Evolutionary conservation across 2,329 filamentous ascomycete genomes (phyloP), one percentile per base, ranked within the genome.

Genomic region (Rhinocladiella similis): DNA sequence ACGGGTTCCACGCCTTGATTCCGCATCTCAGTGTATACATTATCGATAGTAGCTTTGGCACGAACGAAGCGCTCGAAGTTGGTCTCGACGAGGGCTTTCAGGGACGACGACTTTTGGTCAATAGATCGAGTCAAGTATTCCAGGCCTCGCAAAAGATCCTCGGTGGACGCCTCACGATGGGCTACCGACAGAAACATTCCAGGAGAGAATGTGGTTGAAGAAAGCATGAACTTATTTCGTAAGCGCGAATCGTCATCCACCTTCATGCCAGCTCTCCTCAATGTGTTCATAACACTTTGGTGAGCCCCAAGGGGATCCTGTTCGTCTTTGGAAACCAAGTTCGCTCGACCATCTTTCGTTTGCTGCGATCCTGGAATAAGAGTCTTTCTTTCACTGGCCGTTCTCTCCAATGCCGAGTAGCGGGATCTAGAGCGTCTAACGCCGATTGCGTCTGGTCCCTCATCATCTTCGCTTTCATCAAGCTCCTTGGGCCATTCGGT

Each of bases 21-120:
- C 25, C 82, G 79, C 94, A 99, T 99, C 73, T 99, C 94, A 60
- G 87, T 95, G 75, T 99, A 99, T 50, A 99, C 94, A 74, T 96
- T 96, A 75, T 99, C 94, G 67, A 99, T 97, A 6, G 93, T 97
- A 16, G 93, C 90, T 73, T 99, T 99, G 42, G 94, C 94, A 61
- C 91, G 88, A 54, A 99, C 94, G 76, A 99, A 99, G 63, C 93
- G 88, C 74, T 99, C 95, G 70, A 99, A 99, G 72, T 99, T 99
- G 62, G 90, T 93, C 73, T 99, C 94, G 20, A 99, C 94, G 16
- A 99, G 82, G 10, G 96, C 89, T 71, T 99, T 99, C 59, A 99
- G 82, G 3, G 92, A 97, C 0, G 93, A 94, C 0, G 93, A 97
- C 73, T 99, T 99, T 74, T 97, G 90, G 68, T 97, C 94, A 67